phyloP scores from a whole-genome alignment of 257 asterid species.

The Solanum pinnatisectum region DNA sequence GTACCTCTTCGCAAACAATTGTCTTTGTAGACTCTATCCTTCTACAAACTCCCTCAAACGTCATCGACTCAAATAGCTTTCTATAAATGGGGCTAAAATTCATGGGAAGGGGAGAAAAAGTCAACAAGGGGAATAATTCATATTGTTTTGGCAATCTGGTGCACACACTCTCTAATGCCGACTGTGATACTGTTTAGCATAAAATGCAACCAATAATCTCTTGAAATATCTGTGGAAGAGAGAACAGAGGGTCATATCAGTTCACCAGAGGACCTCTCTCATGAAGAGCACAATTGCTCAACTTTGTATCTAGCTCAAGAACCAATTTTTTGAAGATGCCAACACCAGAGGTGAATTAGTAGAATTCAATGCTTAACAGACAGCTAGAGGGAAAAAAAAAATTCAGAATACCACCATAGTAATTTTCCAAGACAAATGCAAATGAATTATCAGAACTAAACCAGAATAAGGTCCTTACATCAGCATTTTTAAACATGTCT shows the following conservation, averaged over 20 bases:
- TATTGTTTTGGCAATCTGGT: background rate
- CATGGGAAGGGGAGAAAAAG: background rate
- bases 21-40: background rate
- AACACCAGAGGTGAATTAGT: background rate
- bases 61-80: background rate
- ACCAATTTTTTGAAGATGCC: background rate
- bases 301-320: background rate
- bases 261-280: background rate
- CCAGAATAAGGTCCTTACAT: constrained; percentile 37
- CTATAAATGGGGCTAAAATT: background rate
- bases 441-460: background rate
- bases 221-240: background rate
- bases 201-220: background rate
- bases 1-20: background rate
- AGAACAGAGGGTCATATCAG: background rate
- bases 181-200: background rate
- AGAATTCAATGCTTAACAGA: background rate
- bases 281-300: background rate
- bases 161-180: background rate
- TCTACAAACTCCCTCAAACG: background rate
- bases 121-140: background rate
- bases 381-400: background rate
- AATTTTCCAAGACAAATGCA: background rate
- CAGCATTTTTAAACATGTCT: constrained; percentile 42
- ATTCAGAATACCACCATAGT: background rate